Evolutionary conservation across 495 filamentous ascomycete genomes (phyloP).

Genomic region (Aspergillus conjunctus): DNA sequence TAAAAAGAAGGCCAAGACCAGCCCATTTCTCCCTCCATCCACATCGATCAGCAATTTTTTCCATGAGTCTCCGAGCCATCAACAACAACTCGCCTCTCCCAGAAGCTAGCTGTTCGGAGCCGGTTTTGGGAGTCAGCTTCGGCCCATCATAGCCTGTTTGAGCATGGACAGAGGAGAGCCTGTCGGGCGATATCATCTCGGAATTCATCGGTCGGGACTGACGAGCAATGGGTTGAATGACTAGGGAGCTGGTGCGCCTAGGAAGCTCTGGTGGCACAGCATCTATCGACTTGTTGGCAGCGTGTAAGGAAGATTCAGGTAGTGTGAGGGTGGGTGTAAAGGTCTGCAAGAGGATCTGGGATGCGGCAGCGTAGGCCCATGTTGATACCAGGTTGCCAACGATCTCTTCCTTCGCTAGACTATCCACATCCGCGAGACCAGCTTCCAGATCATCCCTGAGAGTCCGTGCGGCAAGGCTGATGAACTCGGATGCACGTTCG

Average conservation of each 20-base stretch:
- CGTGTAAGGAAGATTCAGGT: conserved; percentile 57
- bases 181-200: conserved; percentile 34
- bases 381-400: conserved; percentile 83
- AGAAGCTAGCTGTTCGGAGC: conserved; percentile 81
- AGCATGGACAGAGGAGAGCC: conserved; percentile 25
- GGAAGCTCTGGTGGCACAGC: conserved; percentile 37
- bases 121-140: conserved; percentile 54
- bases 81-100: conserved; percentile 76
- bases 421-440: conserved; percentile 39
- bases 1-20: conserved; percentile 55
- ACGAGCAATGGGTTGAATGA: conserved; percentile 26
- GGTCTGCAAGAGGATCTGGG: conserved; percentile 77
- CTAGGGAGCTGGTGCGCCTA: conserved; percentile 48
- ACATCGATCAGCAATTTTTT: conserved; percentile 68
- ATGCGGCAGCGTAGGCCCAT: conserved; percentile 78
- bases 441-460: conserved; percentile 71
- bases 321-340: conserved; percentile 67
- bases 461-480: conserved; percentile 72
- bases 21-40: conserved; percentile 82
- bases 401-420: conserved; percentile 48
- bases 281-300: conserved; percentile 32
- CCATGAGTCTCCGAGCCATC: conserved; percentile 77
- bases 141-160: conserved; percentile 33
- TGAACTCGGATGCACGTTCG: conserved; percentile 74
- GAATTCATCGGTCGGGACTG: conserved; percentile 36